Evolutionary conservation across 1,284 basidiomycete species (phyloP), one percentile per base, ranked within the genome.

Genomic region (Trametes hirsuta): DNA sequence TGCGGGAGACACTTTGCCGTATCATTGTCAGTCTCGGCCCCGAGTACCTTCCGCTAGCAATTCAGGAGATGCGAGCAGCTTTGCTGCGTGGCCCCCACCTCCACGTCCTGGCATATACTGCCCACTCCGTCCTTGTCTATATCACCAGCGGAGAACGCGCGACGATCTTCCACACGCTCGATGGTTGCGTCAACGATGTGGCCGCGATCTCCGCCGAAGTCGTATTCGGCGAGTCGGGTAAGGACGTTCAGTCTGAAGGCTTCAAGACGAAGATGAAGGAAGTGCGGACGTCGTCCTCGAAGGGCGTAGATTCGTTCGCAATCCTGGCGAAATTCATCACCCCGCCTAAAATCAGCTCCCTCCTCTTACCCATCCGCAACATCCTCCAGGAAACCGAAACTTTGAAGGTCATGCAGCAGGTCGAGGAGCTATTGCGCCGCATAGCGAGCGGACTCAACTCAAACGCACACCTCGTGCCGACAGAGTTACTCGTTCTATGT

Each of bases 251-350:
- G 52, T 83, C 90, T 3, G 94, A 97, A 67, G 96, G 91, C 25
- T 97, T 95, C 85, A 94, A 91, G 79, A 97, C 95, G 15, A 97
- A 94, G 76, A 92, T 95, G 86, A 84, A 90, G 22, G 95, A 98
- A 76, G 95, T 96, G 21, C 84, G 88, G 42, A 82, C 86, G 3
- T 93, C 94, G 6, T 80, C 86, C 1, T 87, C 91, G 15, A 90
- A 90, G 70, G 93, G 90, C 4, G 78, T 95, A 47, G 94, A 98
- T 72, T 88, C 91, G 0, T 94, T 97, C 70, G 84, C 88, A 24
- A 84, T 95, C 61, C 77, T 91, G n/a, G 87, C 94, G 3, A 88
- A 87, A 61, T 79, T 85, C 65, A 84, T 95, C 59, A 90, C 90
- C 0, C 91, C 94, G 1, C 71, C 77, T 15, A 88, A 89, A 67